Percentiles rank a stretch among this genome's conserved stretches.
These are phyloP conservation scores for Podaxis sp. DNA, from an alignment of 768 basidiomycete species.

Conservation along the genomic window DNA sequence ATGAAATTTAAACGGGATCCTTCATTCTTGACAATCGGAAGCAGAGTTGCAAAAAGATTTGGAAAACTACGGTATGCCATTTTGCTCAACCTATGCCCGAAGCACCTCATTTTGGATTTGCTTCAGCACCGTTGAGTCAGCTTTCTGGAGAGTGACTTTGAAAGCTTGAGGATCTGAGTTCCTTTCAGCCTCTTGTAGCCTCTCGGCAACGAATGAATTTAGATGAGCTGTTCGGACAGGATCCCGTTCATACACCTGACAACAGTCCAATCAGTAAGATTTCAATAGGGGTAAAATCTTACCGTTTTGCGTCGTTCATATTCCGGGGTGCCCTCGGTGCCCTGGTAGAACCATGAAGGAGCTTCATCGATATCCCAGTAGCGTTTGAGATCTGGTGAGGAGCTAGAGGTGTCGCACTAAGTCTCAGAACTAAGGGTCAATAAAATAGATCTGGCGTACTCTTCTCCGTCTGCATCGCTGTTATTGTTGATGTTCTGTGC, in stretches of 20 bases:
- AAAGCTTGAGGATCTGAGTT: slow-evolving; percentile 55
- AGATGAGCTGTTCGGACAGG: slow-evolving; percentile 66
- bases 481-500: slow-evolving; percentile 31
- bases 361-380: slow-evolving; percentile 71
- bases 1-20: slow-evolving; percentile 16
- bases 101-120: slow-evolving; percentile 59
- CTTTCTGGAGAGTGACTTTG: slow-evolving; percentile 57
- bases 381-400: slow-evolving; percentile 42
- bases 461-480: not conserved
- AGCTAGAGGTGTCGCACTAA: slow-evolving; percentile 16
- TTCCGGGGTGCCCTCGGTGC: slow-evolving; percentile 69
- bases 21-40: not conserved
- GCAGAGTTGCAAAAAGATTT: not conserved
- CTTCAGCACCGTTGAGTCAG: slow-evolving; percentile 70
- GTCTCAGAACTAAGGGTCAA: not conserved
- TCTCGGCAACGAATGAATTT: slow-evolving; percentile 51
- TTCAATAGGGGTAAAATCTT: slow-evolving; percentile 16
- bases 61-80: not conserved
- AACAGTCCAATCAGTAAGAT: slow-evolving; percentile 6
- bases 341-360: slow-evolving; percentile 53
- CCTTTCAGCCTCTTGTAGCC: slow-evolving; percentile 61
- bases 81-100: slow-evolving; percentile 14
- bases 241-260: slow-evolving; percentile 65
- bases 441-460: not conserved
- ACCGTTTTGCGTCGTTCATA: slow-evolving; percentile 73